Conservation (phyloP, 352 stramenopile species). For the Thalassiosira ordinaria region DNA sequence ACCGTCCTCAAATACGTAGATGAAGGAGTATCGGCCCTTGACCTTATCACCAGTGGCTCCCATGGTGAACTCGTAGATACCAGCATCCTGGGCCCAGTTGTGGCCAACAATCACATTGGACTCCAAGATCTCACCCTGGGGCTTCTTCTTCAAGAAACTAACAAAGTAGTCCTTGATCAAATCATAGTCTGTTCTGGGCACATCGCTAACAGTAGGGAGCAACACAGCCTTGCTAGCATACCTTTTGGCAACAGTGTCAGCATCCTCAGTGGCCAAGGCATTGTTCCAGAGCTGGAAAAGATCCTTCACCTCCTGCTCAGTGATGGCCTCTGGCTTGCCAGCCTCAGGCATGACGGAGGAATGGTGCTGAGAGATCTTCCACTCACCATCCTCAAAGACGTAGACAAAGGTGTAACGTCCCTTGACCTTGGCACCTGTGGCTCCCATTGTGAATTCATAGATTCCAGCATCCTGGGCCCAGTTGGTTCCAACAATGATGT, state of each 20-base stretch:
- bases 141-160: conserved; percentile 52
- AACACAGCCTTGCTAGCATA: conserved; percentile 61
- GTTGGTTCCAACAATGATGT: conserved; percentile 60
- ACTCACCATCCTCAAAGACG: conserved; percentile 56
- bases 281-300: neutral
- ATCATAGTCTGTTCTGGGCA: conserved; percentile 47
- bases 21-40: conserved; percentile 58
- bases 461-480: conserved; percentile 62
- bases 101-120: conserved; percentile 57
- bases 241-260: conserved; percentile 48
- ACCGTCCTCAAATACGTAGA: conserved; percentile 61
- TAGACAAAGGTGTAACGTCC: conserved; percentile 67
- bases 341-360: conserved; percentile 51
- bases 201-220: conserved; percentile 55
- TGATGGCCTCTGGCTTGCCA: too few relatives aligned
- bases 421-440: conserved; percentile 20
- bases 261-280: conserved; percentile 19
- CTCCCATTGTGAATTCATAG: conserved; percentile 54
- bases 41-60: conserved; percentile 10
- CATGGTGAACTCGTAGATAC: conserved; percentile 61
- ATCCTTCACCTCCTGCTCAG: too few relatives aligned
- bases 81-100: conserved; percentile 59
- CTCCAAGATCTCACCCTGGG: conserved; percentile 57
- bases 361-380: conserved; percentile 68
- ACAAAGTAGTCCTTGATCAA: conserved; percentile 58